Percentiles rank a stretch among this genome's conserved stretches.
phyloP scores from a whole-genome alignment of 305 asterid species.

The Solanum hybrid region DNA sequence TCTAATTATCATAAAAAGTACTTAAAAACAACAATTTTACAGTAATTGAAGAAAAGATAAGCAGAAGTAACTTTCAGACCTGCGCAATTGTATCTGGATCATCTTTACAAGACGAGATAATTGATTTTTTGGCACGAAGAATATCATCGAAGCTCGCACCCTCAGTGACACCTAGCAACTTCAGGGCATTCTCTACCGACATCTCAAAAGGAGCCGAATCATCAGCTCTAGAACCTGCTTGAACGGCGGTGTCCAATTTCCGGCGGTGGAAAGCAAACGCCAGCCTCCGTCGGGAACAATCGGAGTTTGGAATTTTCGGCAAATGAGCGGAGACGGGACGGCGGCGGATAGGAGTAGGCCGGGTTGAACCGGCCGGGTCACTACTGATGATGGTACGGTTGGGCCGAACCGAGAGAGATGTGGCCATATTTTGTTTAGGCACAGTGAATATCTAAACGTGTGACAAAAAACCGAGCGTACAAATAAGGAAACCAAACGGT shows the following conservation, averaged over 20 bases:
- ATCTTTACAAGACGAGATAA: conserved; percentile 61
- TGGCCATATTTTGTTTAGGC: conserved; percentile 40
- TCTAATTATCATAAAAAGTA: not conserved
- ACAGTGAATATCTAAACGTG: not conserved
- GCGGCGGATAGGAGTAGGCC: conserved; percentile 19
- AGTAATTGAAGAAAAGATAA: not conserved
- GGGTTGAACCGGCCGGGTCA: conserved; percentile 26
- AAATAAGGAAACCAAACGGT: not conserved
- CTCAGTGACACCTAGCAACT: conserved; percentile 73
- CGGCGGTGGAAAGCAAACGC: conserved; percentile 32
- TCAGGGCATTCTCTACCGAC: conserved; percentile 91
- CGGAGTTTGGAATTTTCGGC: conserved; percentile 12
- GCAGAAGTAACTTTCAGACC: not conserved
- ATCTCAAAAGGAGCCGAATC: conserved; percentile 92
- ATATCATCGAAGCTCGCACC: conserved; percentile 94
- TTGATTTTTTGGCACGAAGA: conserved; percentile 79
- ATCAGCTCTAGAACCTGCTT: conserved; percentile 86
- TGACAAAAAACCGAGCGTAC: not conserved
- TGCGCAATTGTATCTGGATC: conserved; percentile 32
- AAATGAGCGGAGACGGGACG: conserved; percentile 6
- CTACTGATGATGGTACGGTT: conserved; percentile 29
- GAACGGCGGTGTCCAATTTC: conserved; percentile 29
- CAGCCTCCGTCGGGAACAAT: conserved; percentile 7
- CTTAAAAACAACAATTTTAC: not conserved
- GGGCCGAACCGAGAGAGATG: conserved; percentile 69